These are phyloP conservation scores for Primulina tabacum DNA, from an alignment of 257 asterid genomes.

Conservation along the genomic window DNA sequence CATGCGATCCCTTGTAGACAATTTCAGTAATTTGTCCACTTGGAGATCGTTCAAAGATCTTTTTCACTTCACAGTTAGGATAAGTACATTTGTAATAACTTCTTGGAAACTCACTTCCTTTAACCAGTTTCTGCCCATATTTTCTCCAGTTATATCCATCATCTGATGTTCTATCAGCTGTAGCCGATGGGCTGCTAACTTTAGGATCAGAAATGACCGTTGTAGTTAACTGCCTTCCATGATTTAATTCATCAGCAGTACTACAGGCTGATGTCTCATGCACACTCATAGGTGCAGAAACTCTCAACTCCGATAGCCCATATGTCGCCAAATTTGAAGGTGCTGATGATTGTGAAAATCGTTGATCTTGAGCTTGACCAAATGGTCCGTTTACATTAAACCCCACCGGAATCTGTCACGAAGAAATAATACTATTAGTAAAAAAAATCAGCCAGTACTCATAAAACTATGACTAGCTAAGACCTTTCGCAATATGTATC, in stretches of 20 bases:
- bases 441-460: slow-evolving; percentile 11
- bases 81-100: slow-evolving; percentile 95
- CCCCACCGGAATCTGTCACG: slow-evolving; percentile 47
- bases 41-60: slow-evolving; percentile 90
- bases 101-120: slow-evolving; percentile 96
- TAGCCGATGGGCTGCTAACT: slow-evolving; percentile 43
- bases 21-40: slow-evolving; percentile 90
- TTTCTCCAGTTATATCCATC: slow-evolving; percentile 98
- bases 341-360: slow-evolving; percentile 42
- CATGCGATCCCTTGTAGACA: slow-evolving; percentile 93
- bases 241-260: slow-evolving; percentile 43
- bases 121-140: slow-evolving; percentile 97
- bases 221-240: slow-evolving; percentile 40
- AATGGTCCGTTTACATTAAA: slow-evolving; percentile 42
- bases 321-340: slow-evolving; percentile 40
- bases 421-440: slow-evolving; percentile 31
- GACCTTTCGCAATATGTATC: neutral
- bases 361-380: slow-evolving; percentile 48
- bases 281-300: slow-evolving; percentile 35
- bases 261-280: slow-evolving; percentile 40
- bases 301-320: slow-evolving; percentile 25
- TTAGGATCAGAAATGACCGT: slow-evolving; percentile 51
- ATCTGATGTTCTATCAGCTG: slow-evolving; percentile 77
- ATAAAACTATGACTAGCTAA: neutral
- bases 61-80: slow-evolving; percentile 94